Base-by-base conservation (phyloP, 2,329 filamentous ascomycete species). In the Orbilia ellipsospora region DNA sequence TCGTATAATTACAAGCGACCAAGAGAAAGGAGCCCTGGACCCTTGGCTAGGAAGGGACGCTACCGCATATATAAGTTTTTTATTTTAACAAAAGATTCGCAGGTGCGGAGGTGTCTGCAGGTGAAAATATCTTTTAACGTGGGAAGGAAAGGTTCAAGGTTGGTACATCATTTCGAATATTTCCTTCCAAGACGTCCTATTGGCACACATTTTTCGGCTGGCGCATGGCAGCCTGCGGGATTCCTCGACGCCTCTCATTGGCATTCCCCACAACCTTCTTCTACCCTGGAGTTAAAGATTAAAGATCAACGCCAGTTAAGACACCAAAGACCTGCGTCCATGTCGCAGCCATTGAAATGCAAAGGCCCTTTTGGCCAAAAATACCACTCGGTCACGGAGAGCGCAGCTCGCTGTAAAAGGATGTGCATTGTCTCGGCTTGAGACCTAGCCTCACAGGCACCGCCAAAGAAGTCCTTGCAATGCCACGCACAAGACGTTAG, bases 291-390 rank as follows among this genome's bases (percentile, higher is more conserved):
- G 31, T 15, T 56, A 54, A 62, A 57, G n/a, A n/a, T 15, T 56
- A 54, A 62, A 57, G 70, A 74, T 74, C 63, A 62, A 62, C 63
- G 63, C 56, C 7, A 52, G 44, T 40, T 57, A 67, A 74, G 70
- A 74, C 70, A 73, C 51, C 48, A 12, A 60, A 59, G 16, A 48
- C 44, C 8, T 48, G 55, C 20, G 48, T 73, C 54, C 68, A 63
- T 67, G 70, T 74, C 70, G 63, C 70, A 74, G 51, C 55, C 57
- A 12, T 40, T 62, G 48, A 57, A 61, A 65, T 50, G 28, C 40
- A n/a, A 64, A 54, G 16, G 31, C 44, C 31, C 31, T 28, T 48
- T 13, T 36, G 23, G 23, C 26, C n/a, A 15, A 26, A 42, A 57
- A 73, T 73, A 28, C 31, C 44, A 48, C 52, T 23, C 31, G 56